These are phyloP conservation scores for Lithospermum erythrorhizon DNA, from an alignment of 257 asterid genomes.

Conservation along the genomic window DNA sequence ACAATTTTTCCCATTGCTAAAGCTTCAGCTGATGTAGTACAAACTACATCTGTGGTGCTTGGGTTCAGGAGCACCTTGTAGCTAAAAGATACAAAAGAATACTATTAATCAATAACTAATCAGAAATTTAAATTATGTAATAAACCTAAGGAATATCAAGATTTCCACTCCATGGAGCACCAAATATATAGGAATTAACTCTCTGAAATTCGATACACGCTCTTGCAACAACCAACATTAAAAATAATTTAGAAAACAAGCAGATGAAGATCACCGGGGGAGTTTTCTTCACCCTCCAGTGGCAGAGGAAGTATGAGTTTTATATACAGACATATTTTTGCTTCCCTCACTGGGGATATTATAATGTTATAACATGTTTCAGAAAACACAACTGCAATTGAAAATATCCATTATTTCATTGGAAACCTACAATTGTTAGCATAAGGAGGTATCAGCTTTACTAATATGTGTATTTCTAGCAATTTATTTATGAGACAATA, in stretches of 20 bases:
- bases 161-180: neutral
- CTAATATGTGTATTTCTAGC: too few relatives aligned
- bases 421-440: too few relatives aligned
- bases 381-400: too few relatives aligned
- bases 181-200: neutral
- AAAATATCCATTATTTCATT: too few relatives aligned
- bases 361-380: too few relatives aligned
- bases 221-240: neutral
- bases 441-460: too few relatives aligned
- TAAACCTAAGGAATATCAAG: neutral
- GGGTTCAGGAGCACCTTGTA: slow-evolving; percentile 87
- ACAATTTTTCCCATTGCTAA: slow-evolving; percentile 97
- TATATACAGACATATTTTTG: too few relatives aligned
- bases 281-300: too few relatives aligned
- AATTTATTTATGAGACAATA: too few relatives aligned
- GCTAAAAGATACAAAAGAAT: slow-evolving; percentile 29
- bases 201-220: neutral
- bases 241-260: neutral
- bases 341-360: too few relatives aligned
- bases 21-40: slow-evolving; percentile 98
- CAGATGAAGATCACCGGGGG: neutral
- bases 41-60: slow-evolving; percentile 96
- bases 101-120: neutral
- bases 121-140: neutral
- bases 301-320: too few relatives aligned